These are phyloP conservation scores for Tricholoma matsutake DNA, from an alignment of 768 basidiomycete genomes.

Conservation along the genomic window DNA sequence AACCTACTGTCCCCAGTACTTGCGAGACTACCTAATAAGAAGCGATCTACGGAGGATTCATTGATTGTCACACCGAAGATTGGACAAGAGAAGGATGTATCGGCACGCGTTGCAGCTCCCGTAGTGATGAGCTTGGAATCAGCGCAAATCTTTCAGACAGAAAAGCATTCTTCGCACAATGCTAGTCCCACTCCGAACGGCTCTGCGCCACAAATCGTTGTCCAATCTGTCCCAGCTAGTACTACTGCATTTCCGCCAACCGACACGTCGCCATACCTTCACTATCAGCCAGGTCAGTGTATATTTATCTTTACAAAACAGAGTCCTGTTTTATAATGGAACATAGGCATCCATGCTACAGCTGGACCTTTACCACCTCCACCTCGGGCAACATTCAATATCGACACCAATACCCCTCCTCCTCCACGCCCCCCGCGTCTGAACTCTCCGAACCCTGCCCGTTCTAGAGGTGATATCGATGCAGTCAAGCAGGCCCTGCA, in stretches of 20 bases:
- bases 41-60: conserved; percentile 12
- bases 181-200: conserved; percentile 23
- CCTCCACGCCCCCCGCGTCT: conserved; percentile 65
- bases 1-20: conserved; percentile 24
- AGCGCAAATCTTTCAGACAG: conserved; percentile 13
- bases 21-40: conserved; percentile 11
- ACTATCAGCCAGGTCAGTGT: conserved; percentile 58
- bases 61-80: conserved; percentile 57
- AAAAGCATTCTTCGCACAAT: conserved; percentile 15
- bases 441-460: conserved; percentile 49
- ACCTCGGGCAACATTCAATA: conserved; percentile 52
- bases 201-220: conserved; percentile 24
- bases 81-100: conserved; percentile 58
- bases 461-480: conserved; percentile 47
- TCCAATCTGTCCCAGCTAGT: conserved; percentile 18
- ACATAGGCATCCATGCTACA: conserved; percentile 55
- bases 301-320: background rate
- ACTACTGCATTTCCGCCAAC: conserved; percentile 22
- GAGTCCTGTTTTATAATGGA: conserved; percentile 7
- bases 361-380: conserved; percentile 74
- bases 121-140: conserved; percentile 48
- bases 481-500: conserved; percentile 59
- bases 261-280: conserved; percentile 42
- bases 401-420: conserved; percentile 41
- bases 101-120: conserved; percentile 59